Conservation (phyloP, 2,329 filamentous ascomycete genomes). For the Aplosporella prunicola region DNA sequence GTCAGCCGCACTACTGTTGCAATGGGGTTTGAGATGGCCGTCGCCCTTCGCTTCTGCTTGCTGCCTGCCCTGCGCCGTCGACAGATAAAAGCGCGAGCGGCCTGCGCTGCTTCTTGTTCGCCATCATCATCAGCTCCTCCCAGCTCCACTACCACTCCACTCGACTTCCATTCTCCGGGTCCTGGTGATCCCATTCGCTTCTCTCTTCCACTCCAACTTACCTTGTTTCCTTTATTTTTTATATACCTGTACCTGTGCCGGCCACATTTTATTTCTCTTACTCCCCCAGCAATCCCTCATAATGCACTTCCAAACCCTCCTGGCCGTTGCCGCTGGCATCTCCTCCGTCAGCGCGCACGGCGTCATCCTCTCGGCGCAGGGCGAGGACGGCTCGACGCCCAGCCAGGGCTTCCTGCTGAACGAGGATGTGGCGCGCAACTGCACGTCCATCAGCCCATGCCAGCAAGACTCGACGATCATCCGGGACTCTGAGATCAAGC, state of each 20-base stretch:
- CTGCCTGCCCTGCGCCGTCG: background rate
- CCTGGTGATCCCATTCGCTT: constrained; percentile 7
- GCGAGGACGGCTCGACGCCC: constrained; percentile 17
- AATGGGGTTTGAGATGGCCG: constrained; percentile 5
- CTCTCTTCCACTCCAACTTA: constrained; percentile 2
- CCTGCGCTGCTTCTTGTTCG: constrained; percentile 3
- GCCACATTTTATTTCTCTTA: background rate
- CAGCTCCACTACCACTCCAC: constrained; percentile 5
- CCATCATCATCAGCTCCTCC: constrained; percentile 1
- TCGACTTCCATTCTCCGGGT: constrained; percentile 2
- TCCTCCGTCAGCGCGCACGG: constrained; percentile 24
- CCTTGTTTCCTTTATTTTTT: constrained; percentile 1
- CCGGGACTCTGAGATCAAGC: constrained; percentile 25
- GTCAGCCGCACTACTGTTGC: constrained; percentile 7
- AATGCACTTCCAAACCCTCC: constrained; percentile 20
- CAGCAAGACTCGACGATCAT: constrained; percentile 30
- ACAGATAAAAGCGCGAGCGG: constrained; percentile 5
- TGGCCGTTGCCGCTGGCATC: constrained; percentile 23
- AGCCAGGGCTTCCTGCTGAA: constrained; percentile 28
- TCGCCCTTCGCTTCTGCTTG: background rate
- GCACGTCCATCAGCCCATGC: constrained; percentile 28
- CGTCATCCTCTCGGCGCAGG: constrained; percentile 22
- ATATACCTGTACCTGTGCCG: constrained; percentile 4
- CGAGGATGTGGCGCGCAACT: constrained; percentile 25
- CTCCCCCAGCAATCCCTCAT: constrained; percentile 3